Conservation (phyloP, 2,329 filamentous ascomycete genomes). For the Alternaria ventricosa region DNA sequence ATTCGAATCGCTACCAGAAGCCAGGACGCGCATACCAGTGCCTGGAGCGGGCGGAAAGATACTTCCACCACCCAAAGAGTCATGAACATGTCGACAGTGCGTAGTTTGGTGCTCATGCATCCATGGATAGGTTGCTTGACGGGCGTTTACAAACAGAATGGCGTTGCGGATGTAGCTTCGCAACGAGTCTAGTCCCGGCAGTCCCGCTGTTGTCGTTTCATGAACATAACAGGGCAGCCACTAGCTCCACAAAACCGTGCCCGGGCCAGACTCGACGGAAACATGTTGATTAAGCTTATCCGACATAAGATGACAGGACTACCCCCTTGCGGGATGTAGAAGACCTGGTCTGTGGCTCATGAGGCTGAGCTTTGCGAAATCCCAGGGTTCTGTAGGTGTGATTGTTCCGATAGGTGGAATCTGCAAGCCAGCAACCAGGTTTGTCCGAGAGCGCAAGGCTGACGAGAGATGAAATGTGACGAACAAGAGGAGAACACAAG, state of each 20-base stretch:
- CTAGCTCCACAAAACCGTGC: not conserved
- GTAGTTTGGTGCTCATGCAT: not conserved
- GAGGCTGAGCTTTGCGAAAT: not conserved
- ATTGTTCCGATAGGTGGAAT: conserved; percentile 11
- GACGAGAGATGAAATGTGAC: not conserved
- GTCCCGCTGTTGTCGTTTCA: conserved; percentile 10
- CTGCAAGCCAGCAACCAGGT: not conserved
- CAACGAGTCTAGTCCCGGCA: not conserved
- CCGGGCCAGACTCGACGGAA: not conserved
- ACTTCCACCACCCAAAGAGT: not conserved
- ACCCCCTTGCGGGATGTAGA: not conserved
- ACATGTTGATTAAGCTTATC: conserved; percentile 3
- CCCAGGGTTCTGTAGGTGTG: not conserved
- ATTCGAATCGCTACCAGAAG: not conserved
- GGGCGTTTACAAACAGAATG: not conserved
- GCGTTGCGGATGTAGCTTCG: not conserved
- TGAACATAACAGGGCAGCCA: not conserved
- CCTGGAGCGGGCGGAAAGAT: not conserved
- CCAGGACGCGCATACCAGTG: not conserved
- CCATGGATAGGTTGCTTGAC: not conserved
- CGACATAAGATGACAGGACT: conserved; percentile 2
- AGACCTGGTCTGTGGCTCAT: not conserved
- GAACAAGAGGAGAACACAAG: not conserved
- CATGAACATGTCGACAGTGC: not conserved
- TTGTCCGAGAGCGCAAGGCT: not conserved